Evolutionary conservation across 2,329 filamentous ascomycete genomes (phyloP), one percentile per base, ranked within the genome.

Genomic region (Laburnicola sp.): DNA sequence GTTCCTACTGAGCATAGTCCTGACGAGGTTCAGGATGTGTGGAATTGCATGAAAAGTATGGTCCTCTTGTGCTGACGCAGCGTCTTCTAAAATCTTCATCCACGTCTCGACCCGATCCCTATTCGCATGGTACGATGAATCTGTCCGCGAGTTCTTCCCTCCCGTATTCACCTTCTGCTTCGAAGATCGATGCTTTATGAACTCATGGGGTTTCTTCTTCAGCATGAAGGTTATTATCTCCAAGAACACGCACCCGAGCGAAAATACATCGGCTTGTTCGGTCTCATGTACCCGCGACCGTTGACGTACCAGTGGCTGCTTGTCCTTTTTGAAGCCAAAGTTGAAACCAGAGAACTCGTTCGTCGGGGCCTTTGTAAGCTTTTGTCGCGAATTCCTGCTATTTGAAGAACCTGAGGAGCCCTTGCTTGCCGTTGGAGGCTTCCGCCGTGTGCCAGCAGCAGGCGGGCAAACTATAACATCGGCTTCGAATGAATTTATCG

Each of bases 71-170:
- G 65, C 65, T 51, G 40, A 23, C 26, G 50, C 31, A 11, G 59
- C 82, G 51, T 82, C 82, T 28, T 82, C 81, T 3, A 89, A 73
- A 2, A 72, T 72, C 1, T 75, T 74, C 75, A 89, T 86, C 88
- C 88, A 91, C 10, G 77, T 78, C 56, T 87, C 82, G 2, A 90
- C 80, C 68, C 88, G 86, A 11, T 82, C 80, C 1, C 87, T 75
- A 59, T 90, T 89, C 57, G 82, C 82, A 70, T 91, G 87, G 69
- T 88, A 91, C 0, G 86, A 88, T 0, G 86, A 80, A 70, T 91
- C 87, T 6, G 81, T 78, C 1, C 86, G 80, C 4, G 83, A 84
- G 9, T 83, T 84, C 50, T 64, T 71, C 26, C 65, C 65, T 22
- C 68, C 65, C 2, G 58, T 62, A 48, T 56, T 66, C 28, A 64